Percentiles rank a stretch among this genome's conserved stretches.
Conservation (phyloP, 176 grass and related monocot genomes). For the Miscanthus lutarioriparius region DNA sequence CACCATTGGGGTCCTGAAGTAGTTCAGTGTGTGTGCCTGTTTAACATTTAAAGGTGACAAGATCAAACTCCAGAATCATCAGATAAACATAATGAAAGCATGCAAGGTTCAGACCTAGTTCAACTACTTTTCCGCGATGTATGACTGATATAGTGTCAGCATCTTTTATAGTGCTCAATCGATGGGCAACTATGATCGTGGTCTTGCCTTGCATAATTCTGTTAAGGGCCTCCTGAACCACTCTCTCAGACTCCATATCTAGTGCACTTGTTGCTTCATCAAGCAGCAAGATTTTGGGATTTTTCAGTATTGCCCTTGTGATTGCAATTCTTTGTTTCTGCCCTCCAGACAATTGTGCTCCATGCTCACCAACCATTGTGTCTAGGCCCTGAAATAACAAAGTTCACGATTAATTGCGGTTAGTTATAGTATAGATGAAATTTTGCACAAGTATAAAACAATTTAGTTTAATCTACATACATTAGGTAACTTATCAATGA, state of each 20-base stretch:
- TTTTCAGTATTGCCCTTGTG: conserved; percentile 47
- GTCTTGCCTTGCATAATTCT: conserved; percentile 46
- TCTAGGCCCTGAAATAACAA: conserved; percentile 36
- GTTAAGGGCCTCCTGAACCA: conserved; percentile 55
- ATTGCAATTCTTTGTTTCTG: conserved; percentile 55
- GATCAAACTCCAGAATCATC: background rate
- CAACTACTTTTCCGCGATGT: conserved; percentile 33
- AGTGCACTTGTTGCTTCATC: conserved; percentile 59
- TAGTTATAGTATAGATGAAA: background rate
- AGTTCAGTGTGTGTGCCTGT: conserved; percentile 17
- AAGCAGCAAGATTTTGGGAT: conserved; percentile 56
- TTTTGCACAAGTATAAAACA: background rate
- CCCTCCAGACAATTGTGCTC: conserved; percentile 51
- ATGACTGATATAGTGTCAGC: conserved; percentile 45
- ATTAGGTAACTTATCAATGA: conserved; percentile 51
- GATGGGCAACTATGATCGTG: conserved; percentile 50
- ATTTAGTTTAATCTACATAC: conserved; percentile 2
- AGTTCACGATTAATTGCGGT: background rate
- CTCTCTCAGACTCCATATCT: conserved; percentile 50
- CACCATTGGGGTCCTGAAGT: conserved; percentile 11
- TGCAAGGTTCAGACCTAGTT: conserved; percentile 40
- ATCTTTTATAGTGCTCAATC: conserved; percentile 49
- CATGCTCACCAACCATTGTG: conserved; percentile 48
- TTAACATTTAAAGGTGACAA: conserved; percentile 1
- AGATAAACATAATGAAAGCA: background rate